Evolutionary conservation across 352 stramenopile genomes (phyloP).

Genomic region (Phytophthora cajani): DNA sequence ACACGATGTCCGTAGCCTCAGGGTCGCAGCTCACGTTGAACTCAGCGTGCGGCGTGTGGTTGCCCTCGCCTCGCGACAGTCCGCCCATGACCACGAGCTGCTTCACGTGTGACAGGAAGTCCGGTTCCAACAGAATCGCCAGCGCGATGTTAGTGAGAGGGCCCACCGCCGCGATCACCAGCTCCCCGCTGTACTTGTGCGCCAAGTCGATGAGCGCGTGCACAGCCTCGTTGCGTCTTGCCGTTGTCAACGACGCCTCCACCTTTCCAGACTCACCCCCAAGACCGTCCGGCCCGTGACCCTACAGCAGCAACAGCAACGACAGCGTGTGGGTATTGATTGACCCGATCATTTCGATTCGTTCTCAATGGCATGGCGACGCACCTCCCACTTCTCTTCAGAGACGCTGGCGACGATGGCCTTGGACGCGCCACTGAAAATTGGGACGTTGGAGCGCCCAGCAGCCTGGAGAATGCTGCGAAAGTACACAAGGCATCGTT

Average conservation of each 20-base stretch:
- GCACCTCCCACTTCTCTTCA: slow-evolving; percentile 66
- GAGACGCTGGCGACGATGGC: slow-evolving; percentile 73
- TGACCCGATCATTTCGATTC: not conserved
- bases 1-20: slow-evolving; percentile 78
- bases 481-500: not conserved
- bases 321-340: not conserved
- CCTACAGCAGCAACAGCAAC: slow-evolving; percentile 30
- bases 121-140: slow-evolving; percentile 73
- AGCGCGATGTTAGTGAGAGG: slow-evolving; percentile 85
- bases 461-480: slow-evolving; percentile 69
- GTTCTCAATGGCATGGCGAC: not conserved
- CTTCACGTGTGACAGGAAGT: slow-evolving; percentile 67
- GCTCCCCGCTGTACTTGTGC: slow-evolving; percentile 62
- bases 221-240: slow-evolving; percentile 68
- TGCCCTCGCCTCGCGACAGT: slow-evolving; percentile 70
- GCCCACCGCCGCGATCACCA: slow-evolving; percentile 79
- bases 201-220: slow-evolving; percentile 68
- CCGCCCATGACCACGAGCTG: slow-evolving; percentile 81
- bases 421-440: slow-evolving; percentile 71
- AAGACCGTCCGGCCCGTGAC: slow-evolving; percentile 77
- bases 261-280: slow-evolving; percentile 60
- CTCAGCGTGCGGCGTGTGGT: slow-evolving; percentile 71
- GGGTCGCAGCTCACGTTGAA: slow-evolving; percentile 87
- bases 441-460: slow-evolving; percentile 52
- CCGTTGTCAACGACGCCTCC: slow-evolving; percentile 31